These are phyloP conservation scores for Canna indica DNA, from an alignment of 176 grass and related monocot species.

Conservation along the genomic window DNA sequence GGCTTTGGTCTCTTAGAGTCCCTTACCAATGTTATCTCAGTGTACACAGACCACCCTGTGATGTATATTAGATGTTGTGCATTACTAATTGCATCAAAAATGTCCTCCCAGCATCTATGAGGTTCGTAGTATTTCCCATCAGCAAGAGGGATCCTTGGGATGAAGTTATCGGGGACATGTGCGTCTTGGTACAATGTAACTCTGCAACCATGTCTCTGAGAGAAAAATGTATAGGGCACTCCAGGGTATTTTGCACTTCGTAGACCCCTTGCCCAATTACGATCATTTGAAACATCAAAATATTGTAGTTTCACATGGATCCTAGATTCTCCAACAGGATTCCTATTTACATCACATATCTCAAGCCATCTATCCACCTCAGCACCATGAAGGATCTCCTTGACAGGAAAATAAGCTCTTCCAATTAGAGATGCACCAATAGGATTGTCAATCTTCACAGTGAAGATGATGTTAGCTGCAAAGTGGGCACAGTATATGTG, in stretches of 20 bases:
- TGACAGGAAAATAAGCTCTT: slow-evolving; percentile 54
- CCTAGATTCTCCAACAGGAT: slow-evolving; percentile 7
- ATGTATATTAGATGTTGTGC: slow-evolving; percentile 22
- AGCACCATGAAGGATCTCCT: slow-evolving; percentile 6
- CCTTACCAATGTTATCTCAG: slow-evolving; percentile 11
- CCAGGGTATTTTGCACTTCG: slow-evolving; percentile 19
- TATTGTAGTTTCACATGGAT: slow-evolving; percentile 16
- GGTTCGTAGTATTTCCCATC: slow-evolving; percentile 14
- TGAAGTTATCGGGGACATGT: slow-evolving; percentile 20
- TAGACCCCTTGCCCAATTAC: slow-evolving; percentile 10
- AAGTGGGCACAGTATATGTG: slow-evolving; percentile 95
- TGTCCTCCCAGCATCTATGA: slow-evolving; percentile 16
- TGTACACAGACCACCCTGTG: slow-evolving; percentile 23
- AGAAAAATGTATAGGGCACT: slow-evolving; percentile 21
- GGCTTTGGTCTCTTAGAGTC: slow-evolving; percentile 18
- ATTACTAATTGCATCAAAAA: slow-evolving; percentile 22
- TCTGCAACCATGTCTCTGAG: slow-evolving; percentile 16
- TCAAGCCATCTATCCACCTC: slow-evolving; percentile 22
- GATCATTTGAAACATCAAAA: slow-evolving; percentile 15
- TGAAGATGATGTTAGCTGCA: slow-evolving; percentile 65
- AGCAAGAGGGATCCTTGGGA: slow-evolving; percentile 18
- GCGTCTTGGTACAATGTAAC: slow-evolving; percentile 18
- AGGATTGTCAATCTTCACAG: slow-evolving; percentile 59
- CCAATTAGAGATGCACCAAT: slow-evolving; percentile 75
- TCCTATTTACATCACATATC: slow-evolving; percentile 4